A percentile compares a stretch with the other conserved stretches of the same genome.
These are phyloP conservation scores for Globisporangium parvum DNA, from an alignment of 352 stramenopile genomes.

Conservation along the genomic window DNA sequence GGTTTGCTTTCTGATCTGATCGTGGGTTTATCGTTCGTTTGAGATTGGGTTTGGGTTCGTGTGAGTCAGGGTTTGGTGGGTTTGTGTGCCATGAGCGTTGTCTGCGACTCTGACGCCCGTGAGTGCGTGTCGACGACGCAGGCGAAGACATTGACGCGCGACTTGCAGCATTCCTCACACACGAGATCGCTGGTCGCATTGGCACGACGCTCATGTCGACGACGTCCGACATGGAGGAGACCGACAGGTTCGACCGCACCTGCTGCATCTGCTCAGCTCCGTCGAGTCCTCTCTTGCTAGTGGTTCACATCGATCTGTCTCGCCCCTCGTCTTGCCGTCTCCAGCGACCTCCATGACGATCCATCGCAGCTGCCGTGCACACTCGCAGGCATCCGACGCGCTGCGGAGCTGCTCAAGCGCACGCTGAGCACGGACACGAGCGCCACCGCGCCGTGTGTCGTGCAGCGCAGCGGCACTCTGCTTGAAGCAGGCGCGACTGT, in stretches of 20 bases:
- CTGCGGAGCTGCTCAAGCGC: slow-evolving; percentile 53
- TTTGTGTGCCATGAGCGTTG: too few species aligned
- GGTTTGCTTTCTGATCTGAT: too few species aligned
- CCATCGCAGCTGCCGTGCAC: slow-evolving; percentile 38
- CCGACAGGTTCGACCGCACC: slow-evolving; percentile 13
- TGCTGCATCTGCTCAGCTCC: too few species aligned
- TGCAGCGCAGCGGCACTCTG: slow-evolving; percentile 5
- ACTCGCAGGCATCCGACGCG: slow-evolving; percentile 38
- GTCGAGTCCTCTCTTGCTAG: not conserved
- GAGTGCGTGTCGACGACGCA: too few species aligned
- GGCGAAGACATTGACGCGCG: slow-evolving; percentile 92
- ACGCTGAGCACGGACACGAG: slow-evolving; percentile 23
- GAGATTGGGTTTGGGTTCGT: too few species aligned
- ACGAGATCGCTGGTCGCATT: slow-evolving; percentile 62
- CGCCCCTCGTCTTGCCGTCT: too few species aligned
- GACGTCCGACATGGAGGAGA: slow-evolving; percentile 16
- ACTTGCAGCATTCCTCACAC: slow-evolving; percentile 84
- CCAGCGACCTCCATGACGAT: slow-evolving; percentile 14
- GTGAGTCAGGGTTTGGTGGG: too few species aligned
- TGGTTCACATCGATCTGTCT: too few species aligned
- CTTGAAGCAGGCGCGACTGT: slow-evolving; percentile 1
- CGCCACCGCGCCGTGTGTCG: slow-evolving; percentile 31
- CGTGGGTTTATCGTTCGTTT: too few species aligned
- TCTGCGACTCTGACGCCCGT: too few species aligned
- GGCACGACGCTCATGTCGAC: slow-evolving; percentile 24